A percentile compares a stretch with the other conserved stretches of the same genome.
Evolutionary conservation across 2,329 filamentous ascomycete species (phyloP).

Genomic region (Xenoacremonium recifei): DNA sequence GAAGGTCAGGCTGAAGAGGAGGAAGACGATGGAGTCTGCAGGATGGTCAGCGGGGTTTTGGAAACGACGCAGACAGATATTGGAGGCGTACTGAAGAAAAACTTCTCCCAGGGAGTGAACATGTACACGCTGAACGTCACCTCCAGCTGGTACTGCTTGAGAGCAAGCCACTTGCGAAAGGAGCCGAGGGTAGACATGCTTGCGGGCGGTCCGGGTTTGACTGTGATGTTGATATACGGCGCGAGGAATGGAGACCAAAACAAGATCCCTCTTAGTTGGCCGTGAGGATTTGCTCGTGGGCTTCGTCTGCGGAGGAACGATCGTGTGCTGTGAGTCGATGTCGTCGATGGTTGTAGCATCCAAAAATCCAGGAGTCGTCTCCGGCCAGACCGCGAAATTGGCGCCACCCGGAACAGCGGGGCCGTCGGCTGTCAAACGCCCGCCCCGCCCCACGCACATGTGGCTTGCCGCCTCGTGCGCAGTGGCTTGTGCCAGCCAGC

Average conservation of each 20-base stretch:
- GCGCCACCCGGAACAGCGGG: background rate
- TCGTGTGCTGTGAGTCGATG: background rate
- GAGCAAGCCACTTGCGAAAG: constrained; percentile 81
- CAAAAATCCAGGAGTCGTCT: constrained; percentile 9
- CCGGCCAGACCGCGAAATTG: constrained; percentile 2
- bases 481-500: no score
- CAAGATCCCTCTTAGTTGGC: no score
- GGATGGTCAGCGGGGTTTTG: constrained; percentile 27
- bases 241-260: no score
- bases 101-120: constrained; percentile 93
- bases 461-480: no score
- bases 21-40: constrained; percentile 85
- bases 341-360: background rate
- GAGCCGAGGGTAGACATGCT: constrained; percentile 42
- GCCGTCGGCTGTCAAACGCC: no score
- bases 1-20: constrained; percentile 80
- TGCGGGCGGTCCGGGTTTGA: constrained; percentile 1
- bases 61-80: background rate
- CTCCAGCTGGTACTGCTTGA: constrained; percentile 98
- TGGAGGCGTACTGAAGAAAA: constrained; percentile 85
- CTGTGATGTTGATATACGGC: background rate
- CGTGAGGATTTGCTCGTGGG: no score
- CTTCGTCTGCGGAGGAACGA: no score
- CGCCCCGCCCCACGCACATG: background rate
- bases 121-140: constrained; percentile 97